Base-by-base conservation (phyloP, 2,329 filamentous ascomycete species). In the Aspergillus texensis region DNA sequence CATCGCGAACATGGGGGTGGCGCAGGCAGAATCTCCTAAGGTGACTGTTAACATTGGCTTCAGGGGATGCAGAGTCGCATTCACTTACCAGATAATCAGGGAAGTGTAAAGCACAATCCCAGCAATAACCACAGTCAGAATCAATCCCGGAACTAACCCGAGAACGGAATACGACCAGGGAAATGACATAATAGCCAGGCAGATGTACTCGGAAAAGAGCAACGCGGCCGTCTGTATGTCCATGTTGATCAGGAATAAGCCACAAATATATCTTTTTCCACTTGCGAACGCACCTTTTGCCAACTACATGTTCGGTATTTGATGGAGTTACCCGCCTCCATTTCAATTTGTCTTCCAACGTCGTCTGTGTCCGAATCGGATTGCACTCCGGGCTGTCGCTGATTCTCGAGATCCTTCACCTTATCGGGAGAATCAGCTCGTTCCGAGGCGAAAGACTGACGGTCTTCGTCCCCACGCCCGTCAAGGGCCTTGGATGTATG, bases 121-220 rank as follows among this genome's bases (percentile, higher is more conserved):
- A 30, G 94, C 93, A 63, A 96, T 86, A 34, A 94, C 86, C 2
- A 91, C 83, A 0, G 94, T 97, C 74, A 96, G 75, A 65, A 97
- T 94, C 60, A 97, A 78, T 28, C 91, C 93, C 0, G 94, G 93
- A 0, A 97, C 92, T 19, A 97, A 85, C 9, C 94, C 94, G 9
- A 97, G 86, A 32, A 94, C 82, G 50, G 92, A 92, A 78, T 97
- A 97, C 0, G 93, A 96, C 85, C 91, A 96, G 0, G 94, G 94
- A 70, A 97, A 97, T 57, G 92, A 96, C 93, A 97, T 97, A 75
- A 97, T 97, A 26, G 86, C 86, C 79, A 97, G 81, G 76, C 93
- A 96, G 64, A 97, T 97, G 77, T 97, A 97, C 82, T 97, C 94
- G 57, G 92, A 95, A 80, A 97, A 97, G 58, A 97, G 87, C 70